Percentiles rank a stretch among this genome's conserved stretches.
These are phyloP conservation scores for Botrytis galanthina DNA, from an alignment of 2,329 filamentous ascomycete genomes.

Conservation along the genomic window DNA sequence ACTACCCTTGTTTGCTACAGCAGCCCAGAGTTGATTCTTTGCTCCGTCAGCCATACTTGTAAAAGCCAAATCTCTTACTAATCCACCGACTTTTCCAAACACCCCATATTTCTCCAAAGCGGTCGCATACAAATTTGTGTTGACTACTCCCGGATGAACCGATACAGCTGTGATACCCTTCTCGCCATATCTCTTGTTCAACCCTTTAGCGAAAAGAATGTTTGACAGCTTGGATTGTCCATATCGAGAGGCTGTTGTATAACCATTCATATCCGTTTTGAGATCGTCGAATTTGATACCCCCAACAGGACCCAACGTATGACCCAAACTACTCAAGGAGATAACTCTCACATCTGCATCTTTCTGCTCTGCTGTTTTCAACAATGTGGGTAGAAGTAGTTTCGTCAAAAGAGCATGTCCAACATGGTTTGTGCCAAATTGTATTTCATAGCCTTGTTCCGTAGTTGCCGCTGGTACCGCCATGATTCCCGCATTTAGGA, in stretches of 20 bases:
- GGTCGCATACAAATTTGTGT: conserved; percentile 23
- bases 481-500: conserved; percentile 49
- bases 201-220: conserved; percentile 43
- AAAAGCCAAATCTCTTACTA: conserved; percentile 7
- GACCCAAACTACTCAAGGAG: conserved; percentile 16
- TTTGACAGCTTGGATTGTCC: conserved; percentile 51
- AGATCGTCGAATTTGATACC: conserved; percentile 37
- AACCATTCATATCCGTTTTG: conserved; percentile 17
- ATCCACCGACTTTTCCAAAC: conserved; percentile 9
- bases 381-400: conserved; percentile 40
- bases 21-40: conserved; percentile 46
- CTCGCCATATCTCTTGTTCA: conserved; percentile 42
- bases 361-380: conserved; percentile 30
- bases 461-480: conserved; percentile 41
- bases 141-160: conserved; percentile 43
- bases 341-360: conserved; percentile 26
- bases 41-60: conserved; percentile 35
- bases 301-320: neutral
- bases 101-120: neutral
- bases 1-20: conserved; percentile 28
- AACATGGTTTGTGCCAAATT: conserved; percentile 50
- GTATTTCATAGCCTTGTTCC: conserved; percentile 48
- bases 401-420: conserved; percentile 47
- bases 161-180: conserved; percentile 39
- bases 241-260: conserved; percentile 35